Evolutionary conservation across 1,284 basidiomycete genomes (phyloP).

Genomic region (Rhodotorula sp.): DNA sequence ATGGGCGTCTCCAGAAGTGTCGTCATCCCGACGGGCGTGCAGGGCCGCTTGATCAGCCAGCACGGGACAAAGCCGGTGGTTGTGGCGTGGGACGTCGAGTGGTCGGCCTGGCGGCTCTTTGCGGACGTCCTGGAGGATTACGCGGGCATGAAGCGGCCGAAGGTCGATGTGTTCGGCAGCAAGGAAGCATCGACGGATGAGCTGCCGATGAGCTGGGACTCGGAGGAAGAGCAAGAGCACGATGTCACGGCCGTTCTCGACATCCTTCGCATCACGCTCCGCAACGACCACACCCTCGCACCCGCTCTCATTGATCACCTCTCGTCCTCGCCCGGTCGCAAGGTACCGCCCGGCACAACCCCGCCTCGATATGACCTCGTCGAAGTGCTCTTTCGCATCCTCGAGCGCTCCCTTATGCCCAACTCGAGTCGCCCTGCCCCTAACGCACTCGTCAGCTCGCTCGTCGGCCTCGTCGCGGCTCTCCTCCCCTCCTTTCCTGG

Average conservation of each 20-base stretch:
- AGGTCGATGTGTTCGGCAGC: conserved; percentile 46
- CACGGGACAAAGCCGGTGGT: conserved; percentile 67
- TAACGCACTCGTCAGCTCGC: conserved; percentile 69
- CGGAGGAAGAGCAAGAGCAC: conserved; percentile 58
- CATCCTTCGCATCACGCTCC: conserved; percentile 70
- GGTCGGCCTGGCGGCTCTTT: conserved; percentile 78
- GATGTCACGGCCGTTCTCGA: conserved; percentile 73
- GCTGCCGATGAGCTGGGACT: conserved; percentile 61
- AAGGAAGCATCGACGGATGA: conserved; percentile 43
- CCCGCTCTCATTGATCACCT: conserved; percentile 65
- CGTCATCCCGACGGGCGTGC: conserved; percentile 62
- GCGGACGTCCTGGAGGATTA: conserved; percentile 71
- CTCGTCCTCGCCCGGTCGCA: conserved; percentile 10
- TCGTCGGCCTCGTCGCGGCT: conserved; percentile 72
- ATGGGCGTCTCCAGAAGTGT: conserved; percentile 73
- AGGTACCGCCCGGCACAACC: conserved; percentile 47
- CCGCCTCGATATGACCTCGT: conserved; percentile 62
- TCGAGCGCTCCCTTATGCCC: conserved; percentile 69
- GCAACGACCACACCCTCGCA: conserved; percentile 64
- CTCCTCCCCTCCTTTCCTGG: conserved; percentile 71
- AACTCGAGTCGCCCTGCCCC: conserved; percentile 52
- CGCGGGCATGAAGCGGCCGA: conserved; percentile 48
- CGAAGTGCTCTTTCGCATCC: conserved; percentile 72
- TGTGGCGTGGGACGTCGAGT: conserved; percentile 73
- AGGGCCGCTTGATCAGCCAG: conserved; percentile 63